Evolutionary conservation across 306 rosid species (phyloP), one percentile per base, ranked within the genome.

Genomic region (Rubus idaeus): DNA sequence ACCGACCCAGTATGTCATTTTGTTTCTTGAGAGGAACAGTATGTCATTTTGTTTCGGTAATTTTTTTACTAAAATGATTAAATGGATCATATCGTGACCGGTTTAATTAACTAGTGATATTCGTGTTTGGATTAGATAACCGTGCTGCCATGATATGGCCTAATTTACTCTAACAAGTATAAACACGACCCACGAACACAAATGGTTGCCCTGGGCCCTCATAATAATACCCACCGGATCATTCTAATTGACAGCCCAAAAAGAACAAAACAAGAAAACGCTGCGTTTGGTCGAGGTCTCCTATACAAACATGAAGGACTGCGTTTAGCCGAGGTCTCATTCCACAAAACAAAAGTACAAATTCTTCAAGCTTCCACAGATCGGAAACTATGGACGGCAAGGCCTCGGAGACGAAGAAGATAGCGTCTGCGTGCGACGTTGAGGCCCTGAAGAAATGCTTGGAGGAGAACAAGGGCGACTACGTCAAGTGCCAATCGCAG

Each of bases 401-500:
- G 75, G 68, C 53, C 3, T 14, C 73, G 12, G 89, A 73, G 62
- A 68, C 78, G 87, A 91, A 83, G 82, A 87, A 13, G 73, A 70
- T 23, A 57, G 0, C 26, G 72, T 82, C 93, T 44, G 55, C 93
- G 10, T 94, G 97, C 77, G 92, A 94, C 68, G 91, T 91, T 71
- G 93, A 90, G 75, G 97, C 98, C 68, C 84, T 94, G 16, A 88
- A 78, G 82, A 94, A 89, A 75, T 94, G 98, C 61, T 84, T 94
- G 91, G 97, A 91, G 80, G 97, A 91, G 83, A 91, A 86, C 82
- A 90, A 90, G 4, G 97, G 97, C 5, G 93, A 91, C 79, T 85
- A 90, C 69, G 79, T 84, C 79, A 94, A 94, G 86, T 91, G 98
- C 72, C 93, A 88, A 62, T 74, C 90, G 5, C 96, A 94, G 10